Base-by-base conservation (phyloP, 257 asterid genomes). In the Misopates orontium region DNA sequence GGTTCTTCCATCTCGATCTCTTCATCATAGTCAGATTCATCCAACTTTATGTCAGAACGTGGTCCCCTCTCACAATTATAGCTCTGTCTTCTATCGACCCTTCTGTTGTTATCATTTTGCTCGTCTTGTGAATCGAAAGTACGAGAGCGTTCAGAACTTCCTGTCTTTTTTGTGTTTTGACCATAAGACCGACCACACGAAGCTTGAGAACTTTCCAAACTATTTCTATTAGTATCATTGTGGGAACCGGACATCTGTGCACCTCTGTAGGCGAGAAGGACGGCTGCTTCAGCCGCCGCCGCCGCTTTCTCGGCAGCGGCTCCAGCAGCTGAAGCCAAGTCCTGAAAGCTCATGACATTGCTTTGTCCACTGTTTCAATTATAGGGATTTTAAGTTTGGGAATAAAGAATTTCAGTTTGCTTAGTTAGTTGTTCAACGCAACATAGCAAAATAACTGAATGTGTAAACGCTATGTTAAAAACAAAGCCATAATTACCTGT, bases 211-310 rank as follows among this genome's bases (percentile, higher is more conserved):
- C 44, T 67, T 17, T 71, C 72, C 60, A 60, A 55, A 41, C 49
- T 62, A 11, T 40, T 9, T 23, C 16, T 32, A 70, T 67, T 64
- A 45, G 15, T 39, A 17, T 57, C 67, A 32, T 66, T 55, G 50
- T 21, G 45, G 62, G 68, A 65, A 67, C 74, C 71, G 28, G 86
- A 50, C 80, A 71, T 75, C 68, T 67, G 81, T 40, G 69, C 49
- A 62, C 69, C 87, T 71, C 71, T 78, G 40, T 70, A 64, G 64
- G 94, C 80, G 12, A 90, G 78, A 65, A 68, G 71, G 51, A 95
- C 84, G n/a, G 96, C 97, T n/a, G 91, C 96, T 75, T 87, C 91
- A 24, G 97, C 98, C 23, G 97, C 98, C 6, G 90, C 95, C 49
- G 83, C 73, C 13, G 98, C 96, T 77, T 88, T 85, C 82, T 86